Percentiles rank a stretch among this genome's conserved stretches.
These are phyloP conservation scores for Ceratocystis papillata DNA, from an alignment of 2,329 filamentous ascomycete genomes.

Conservation along the genomic window DNA sequence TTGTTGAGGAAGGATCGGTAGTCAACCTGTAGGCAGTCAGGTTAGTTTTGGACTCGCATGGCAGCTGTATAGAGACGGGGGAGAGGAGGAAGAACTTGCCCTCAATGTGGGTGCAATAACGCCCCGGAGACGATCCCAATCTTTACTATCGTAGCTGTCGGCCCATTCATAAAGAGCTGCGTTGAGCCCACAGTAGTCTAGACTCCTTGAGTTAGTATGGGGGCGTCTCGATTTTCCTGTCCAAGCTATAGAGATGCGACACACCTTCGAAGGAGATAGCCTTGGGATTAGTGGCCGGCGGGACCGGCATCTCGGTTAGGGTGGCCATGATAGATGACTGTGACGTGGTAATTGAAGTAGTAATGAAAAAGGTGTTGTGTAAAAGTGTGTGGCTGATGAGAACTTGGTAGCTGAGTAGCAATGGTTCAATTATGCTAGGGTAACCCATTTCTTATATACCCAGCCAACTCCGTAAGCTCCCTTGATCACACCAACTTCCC, in stretches of 20 bases:
- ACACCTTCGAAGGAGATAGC: constrained; percentile 20
- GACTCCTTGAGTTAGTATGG: background rate
- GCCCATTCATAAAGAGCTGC: constrained; percentile 44
- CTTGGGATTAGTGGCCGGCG: constrained; percentile 18
- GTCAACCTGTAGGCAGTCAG: constrained; percentile 45
- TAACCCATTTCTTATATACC: background rate
- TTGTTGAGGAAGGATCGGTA: constrained; percentile 55
- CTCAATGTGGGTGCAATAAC: constrained; percentile 46
- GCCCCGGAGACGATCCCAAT: constrained; percentile 49
- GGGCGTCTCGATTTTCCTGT: background rate
- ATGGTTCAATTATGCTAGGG: background rate
- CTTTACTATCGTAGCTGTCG: constrained; percentile 56
- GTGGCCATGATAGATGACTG: background rate
- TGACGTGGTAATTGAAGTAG: background rate
- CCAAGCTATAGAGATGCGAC: background rate
- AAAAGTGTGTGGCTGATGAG: background rate
- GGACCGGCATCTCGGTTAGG: background rate
- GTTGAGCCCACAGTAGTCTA: constrained; percentile 28
- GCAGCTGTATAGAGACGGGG: constrained; percentile 39
- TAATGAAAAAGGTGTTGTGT: background rate
- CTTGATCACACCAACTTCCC: constrained; percentile 1
- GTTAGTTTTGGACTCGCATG: constrained; percentile 43
- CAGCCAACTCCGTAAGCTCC: background rate
- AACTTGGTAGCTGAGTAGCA: no score
- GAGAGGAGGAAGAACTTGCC: constrained; percentile 16